Conservation (phyloP, 306 rosid species). For the Mucuna pruriens region DNA sequence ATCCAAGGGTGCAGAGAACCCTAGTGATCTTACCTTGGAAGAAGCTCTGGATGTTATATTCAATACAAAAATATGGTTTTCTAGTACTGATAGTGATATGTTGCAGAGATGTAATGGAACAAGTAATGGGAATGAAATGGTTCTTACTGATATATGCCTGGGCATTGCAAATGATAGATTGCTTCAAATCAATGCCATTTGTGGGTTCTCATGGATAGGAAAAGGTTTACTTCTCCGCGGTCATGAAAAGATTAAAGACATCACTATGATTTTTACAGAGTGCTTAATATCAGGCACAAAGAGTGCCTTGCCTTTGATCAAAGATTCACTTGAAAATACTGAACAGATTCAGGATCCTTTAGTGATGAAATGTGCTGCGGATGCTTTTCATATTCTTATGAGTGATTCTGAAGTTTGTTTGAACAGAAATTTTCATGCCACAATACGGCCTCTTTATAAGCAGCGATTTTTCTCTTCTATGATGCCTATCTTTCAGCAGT, state of each 20-base stretch:
- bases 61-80: constrained; percentile 48
- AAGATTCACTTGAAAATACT: constrained; percentile 45
- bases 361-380: constrained; percentile 72
- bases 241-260: constrained; percentile 81
- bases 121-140: constrained; percentile 52
- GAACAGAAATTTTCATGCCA: constrained; percentile 73
- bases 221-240: constrained; percentile 90
- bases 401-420: constrained; percentile 90
- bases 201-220: constrained; percentile 95
- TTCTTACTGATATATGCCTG: constrained; percentile 70
- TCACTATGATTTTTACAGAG: constrained; percentile 68
- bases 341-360: constrained; percentile 49
- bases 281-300: constrained; percentile 57
- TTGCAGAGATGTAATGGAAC: constrained; percentile 40
- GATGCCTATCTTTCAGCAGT: constrained; percentile 78
- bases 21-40: constrained; percentile 62
- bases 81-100: constrained; percentile 43
- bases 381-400: constrained; percentile 91
- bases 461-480: constrained; percentile 87
- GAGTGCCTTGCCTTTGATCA: constrained; percentile 43
- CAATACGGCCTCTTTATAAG: constrained; percentile 81
- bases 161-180: constrained; percentile 54
- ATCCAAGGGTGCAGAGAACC: constrained; percentile 48
- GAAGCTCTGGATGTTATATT: constrained; percentile 79
- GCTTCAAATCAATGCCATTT: constrained; percentile 72